Evolutionary conservation across 2,329 filamentous ascomycete genomes (phyloP), one percentile per base, ranked within the genome.

Genomic region (Diaporthe velutina): DNA sequence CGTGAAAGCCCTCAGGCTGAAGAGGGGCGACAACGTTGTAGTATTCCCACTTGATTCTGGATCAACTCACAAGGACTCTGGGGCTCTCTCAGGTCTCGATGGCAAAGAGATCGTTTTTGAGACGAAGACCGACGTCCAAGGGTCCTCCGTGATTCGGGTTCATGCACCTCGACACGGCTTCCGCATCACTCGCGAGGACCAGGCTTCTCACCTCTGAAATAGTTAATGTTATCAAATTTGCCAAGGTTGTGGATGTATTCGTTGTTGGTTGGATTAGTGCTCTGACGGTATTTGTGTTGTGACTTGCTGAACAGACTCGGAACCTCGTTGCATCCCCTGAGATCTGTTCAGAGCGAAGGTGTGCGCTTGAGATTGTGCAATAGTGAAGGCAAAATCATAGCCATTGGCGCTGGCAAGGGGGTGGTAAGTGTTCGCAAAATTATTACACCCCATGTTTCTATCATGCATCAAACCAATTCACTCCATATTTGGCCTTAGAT

Each of bases 1-100:
- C 12, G 85, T 83, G 0, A 77, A 77, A 22, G 83, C 88, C 3
- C 82, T 88, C 66, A 85, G 86, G 0, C 79, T 94, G 76, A 82
- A 83, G 68, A 85, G 83, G 75, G 92, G 92, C 1, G 84, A 89
- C 40, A 76, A 81, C 58, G 89, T 95, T 4, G 84, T 87, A 80
- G 82, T 93, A 35, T 91, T 87, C 85, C 93, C 92, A 7, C 89
- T 87, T 2, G 92, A 94, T 80, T 88, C 89, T 58, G 92, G 92
- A 8, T 86, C 83, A 70, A 85, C 81, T n/a, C 86, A 91, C 79
- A 88, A 86, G 77, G 92, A 94, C 79, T 79, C 80, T 2, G 93
- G 93, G 0, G 83, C 74, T 55, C 82, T 94, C 75, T 83, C 92
- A 19, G 85, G 85, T 35, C 79, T 94, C 68, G 85, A 85, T 57